Base-by-base conservation (phyloP, 23 red algal species). In the Gracilaria gracilis region DNA sequence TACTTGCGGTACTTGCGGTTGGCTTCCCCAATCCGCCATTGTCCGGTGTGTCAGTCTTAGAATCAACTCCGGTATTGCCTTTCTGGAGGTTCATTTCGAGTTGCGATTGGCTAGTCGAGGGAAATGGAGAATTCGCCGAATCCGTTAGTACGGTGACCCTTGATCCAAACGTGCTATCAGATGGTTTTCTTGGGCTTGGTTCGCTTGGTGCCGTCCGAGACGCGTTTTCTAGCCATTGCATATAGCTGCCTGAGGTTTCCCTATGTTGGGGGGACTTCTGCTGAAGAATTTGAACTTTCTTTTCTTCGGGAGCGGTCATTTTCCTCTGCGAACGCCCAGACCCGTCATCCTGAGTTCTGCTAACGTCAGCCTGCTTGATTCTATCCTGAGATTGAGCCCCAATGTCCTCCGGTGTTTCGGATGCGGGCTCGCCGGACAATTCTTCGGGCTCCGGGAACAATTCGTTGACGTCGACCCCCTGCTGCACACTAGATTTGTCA, bases 221-320 rank as follows among this genome's bases (percentile, higher is more conserved):
- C 21, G 42, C 38, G 16, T 50, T 51, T 37, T 77, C 40, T 13
- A 77, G 46, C 72, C 72, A 77, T 77, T 25, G n/a, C 72, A 77
- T 77, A 20, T 77, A 77, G 42, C 72, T 77, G 0, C 42, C 38
- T 35, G 38, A 49, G 9, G 25, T 77, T 20, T 9, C 39, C 19
- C 46, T 42, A 12, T 15, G 12, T 11, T 37, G 72, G 0, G 39
- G 19, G 15, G 64, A 69, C 15, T 36, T 14, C 1, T 2, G 28
- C 7, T 38, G 8, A 16, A 37, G 31, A 37, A 34, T 7, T 19
- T 69, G 31, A 32, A 20, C 4, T 34, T 36, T 9, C 64, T 69
- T 11, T 0, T 19, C 64, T 17, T 38, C 33, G 28, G 33, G 28
- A 36, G 28, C 21, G 34, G 38, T 7, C 50, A 51, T 77, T 0